Percentiles rank a stretch among this genome's conserved stretches.
These are phyloP conservation scores for Hygrophila difformis DNA, from an alignment of 257 asterid species.

Conservation along the genomic window DNA sequence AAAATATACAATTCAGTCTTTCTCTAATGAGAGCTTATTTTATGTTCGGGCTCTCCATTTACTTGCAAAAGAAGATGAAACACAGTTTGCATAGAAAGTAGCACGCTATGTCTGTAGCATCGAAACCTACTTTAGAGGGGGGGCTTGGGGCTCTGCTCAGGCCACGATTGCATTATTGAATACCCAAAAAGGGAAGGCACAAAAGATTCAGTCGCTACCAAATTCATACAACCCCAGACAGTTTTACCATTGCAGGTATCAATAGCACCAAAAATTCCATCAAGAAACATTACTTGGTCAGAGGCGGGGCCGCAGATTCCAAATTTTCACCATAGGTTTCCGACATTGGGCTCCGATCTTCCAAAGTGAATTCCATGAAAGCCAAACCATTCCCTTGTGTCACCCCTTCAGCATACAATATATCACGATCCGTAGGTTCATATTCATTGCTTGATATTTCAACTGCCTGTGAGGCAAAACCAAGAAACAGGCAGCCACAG, in stretches of 20 bases:
- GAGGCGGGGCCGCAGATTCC: constrained; percentile 64
- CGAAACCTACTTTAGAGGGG: no score
- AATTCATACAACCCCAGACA: neutral
- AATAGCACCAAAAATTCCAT: neutral
- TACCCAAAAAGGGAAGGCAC: no score
- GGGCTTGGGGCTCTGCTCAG: no score
- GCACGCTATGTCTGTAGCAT: no score
- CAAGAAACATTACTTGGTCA: constrained; percentile 41
- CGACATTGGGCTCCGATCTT: constrained; percentile 93
- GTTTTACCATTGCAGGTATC: neutral
- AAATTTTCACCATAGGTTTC: constrained; percentile 76
- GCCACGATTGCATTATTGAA: no score
- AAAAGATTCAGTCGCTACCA: neutral
- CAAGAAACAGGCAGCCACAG: constrained; percentile 1
- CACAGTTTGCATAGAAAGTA: no score
- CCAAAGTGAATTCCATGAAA: constrained; percentile 85
- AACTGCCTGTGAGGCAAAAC: constrained; percentile 53
- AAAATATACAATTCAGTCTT: no score
- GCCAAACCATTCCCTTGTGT: constrained; percentile 94
- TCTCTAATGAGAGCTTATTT: no score
- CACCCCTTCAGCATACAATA: constrained; percentile 86
- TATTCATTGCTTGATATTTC: constrained; percentile 93
- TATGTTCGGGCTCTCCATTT: no score
- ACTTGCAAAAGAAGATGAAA: no score
- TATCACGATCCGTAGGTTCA: constrained; percentile 86